phyloP scores from a whole-genome alignment of 192 early-diverging fungal species.

The Mortierella alpina region DNA sequence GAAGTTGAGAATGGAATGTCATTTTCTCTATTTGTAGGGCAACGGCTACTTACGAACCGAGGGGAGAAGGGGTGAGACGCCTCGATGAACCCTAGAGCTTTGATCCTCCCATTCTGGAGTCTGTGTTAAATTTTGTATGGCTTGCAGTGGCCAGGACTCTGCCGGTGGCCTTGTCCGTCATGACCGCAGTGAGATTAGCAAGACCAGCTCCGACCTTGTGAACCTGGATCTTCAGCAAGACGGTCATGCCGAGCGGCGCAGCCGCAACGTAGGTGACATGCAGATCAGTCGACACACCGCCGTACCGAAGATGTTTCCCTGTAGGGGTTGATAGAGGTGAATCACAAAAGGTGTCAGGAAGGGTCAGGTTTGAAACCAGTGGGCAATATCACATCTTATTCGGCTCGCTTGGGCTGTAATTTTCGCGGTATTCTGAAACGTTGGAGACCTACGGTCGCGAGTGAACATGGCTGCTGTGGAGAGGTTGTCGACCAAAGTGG shows the following conservation, averaged over 20 bases:
- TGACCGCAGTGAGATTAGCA: slow-evolving; percentile 34
- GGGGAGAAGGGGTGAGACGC: not conserved
- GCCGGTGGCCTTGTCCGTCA: slow-evolving; percentile 41
- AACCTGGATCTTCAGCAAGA: slow-evolving; percentile 46
- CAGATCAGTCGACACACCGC: slow-evolving; percentile 56
- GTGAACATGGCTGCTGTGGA: slow-evolving; percentile 50
- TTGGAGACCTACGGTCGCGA: slow-evolving; percentile 26
- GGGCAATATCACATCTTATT: not conserved
- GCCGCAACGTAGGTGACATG: slow-evolving; percentile 54
- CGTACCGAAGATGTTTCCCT: slow-evolving; percentile 45
- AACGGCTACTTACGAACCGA: not conserved
- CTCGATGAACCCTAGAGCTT: slow-evolving; percentile 16
- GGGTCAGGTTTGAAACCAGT: not conserved
- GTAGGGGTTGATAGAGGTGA: not conserved
- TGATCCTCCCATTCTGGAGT: slow-evolving; percentile 40
- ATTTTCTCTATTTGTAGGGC: not conserved
- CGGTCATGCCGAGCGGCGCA: slow-evolving; percentile 26
- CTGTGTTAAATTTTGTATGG: slow-evolving; percentile 56
- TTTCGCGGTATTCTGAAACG: no score
- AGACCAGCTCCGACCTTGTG: slow-evolving; percentile 45
- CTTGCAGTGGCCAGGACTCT: slow-evolving; percentile 36
- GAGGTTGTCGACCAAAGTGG: slow-evolving; percentile 52
- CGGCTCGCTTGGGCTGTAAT: no score
- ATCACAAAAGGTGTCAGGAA: not conserved
- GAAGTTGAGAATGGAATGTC: not conserved